Percentiles rank a stretch among this genome's conserved stretches.
phyloP scores from a whole-genome alignment of 352 stramenopile species.

The Globisporangium uncinulatum region DNA sequence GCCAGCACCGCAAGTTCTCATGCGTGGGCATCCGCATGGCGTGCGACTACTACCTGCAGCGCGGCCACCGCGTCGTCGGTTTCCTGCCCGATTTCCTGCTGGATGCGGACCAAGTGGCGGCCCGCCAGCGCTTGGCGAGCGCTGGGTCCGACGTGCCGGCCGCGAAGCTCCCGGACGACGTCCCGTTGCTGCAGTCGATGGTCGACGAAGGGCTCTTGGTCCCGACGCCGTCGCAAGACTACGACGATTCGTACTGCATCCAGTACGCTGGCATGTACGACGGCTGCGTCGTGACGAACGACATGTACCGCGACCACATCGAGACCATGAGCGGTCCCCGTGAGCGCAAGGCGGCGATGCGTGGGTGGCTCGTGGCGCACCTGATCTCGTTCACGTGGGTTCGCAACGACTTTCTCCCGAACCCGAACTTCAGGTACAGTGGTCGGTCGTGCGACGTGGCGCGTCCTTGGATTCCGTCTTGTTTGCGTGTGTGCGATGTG shows the following conservation, averaged over 20 bases:
- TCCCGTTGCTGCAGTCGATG: conserved; percentile 57
- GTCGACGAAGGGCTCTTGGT: conserved; percentile 69
- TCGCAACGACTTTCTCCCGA: conserved; percentile 82
- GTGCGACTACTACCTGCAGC: conserved; percentile 59
- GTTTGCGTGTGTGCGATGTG: not conserved
- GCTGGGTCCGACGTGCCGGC: conserved; percentile 25
- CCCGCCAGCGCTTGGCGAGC: conserved; percentile 18
- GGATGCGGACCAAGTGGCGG: conserved; percentile 39
- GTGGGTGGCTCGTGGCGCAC: conserved; percentile 58
- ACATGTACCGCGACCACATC: conserved; percentile 83
- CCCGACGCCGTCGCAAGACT: conserved; percentile 80
- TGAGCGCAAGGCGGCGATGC: conserved; percentile 54
- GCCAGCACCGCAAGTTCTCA: conserved; percentile 69
- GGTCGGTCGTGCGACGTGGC: not conserved
- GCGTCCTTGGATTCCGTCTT: too few species aligned
- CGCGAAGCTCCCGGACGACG: conserved; percentile 69
- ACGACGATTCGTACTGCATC: conserved; percentile 90
- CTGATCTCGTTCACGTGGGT: conserved; percentile 88
- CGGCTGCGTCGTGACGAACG: conserved; percentile 84
- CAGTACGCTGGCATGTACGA: conserved; percentile 74
- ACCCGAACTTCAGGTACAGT: conserved; percentile 72
- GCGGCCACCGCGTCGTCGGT: conserved; percentile 71
- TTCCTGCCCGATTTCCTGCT: conserved; percentile 85
- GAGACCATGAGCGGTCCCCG: conserved; percentile 54
- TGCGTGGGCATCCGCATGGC: conserved; percentile 66